These are phyloP conservation scores for Xylariaceae sp. DNA, from an alignment of 2,329 filamentous ascomycete genomes.

Conservation along the genomic window DNA sequence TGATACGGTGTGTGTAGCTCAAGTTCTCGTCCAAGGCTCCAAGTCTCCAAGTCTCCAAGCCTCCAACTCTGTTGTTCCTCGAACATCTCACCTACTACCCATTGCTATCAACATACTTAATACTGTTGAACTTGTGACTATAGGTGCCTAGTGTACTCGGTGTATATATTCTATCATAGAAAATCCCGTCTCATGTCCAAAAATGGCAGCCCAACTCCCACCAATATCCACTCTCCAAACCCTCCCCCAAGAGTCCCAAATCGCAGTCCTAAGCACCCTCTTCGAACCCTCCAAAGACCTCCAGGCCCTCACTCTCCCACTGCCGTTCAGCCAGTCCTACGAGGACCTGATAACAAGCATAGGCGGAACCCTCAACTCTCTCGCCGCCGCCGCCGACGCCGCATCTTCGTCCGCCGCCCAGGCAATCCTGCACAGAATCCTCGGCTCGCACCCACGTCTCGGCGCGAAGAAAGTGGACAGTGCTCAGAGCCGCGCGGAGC, in stretches of 20 bases:
- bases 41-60: too few species aligned
- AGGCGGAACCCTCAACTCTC: not conserved
- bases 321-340: not conserved
- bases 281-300: conserved; percentile 78
- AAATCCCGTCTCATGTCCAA: not conserved
- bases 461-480: conserved; percentile 80
- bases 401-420: conserved; percentile 37
- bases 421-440: conserved; percentile 60
- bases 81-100: too few species aligned
- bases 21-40: too few species aligned
- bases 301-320: conserved; percentile 42
- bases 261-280: conserved; percentile 62
- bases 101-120: too few species aligned
- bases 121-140: too few species aligned
- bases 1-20: too few species aligned
- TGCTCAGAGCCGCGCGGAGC: conserved; percentile 72
- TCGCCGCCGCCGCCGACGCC: not conserved
- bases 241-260: conserved; percentile 40
- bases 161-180: too few species aligned
- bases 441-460: conserved; percentile 77
- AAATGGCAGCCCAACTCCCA: conserved; percentile 45
- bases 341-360: not conserved
- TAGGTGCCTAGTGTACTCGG: not conserved
- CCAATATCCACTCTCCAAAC: conserved; percentile 32
- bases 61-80: too few species aligned